phyloP scores from a whole-genome alignment of 139 green algal genomes.

The Chlamydomonas schloesseri region DNA sequence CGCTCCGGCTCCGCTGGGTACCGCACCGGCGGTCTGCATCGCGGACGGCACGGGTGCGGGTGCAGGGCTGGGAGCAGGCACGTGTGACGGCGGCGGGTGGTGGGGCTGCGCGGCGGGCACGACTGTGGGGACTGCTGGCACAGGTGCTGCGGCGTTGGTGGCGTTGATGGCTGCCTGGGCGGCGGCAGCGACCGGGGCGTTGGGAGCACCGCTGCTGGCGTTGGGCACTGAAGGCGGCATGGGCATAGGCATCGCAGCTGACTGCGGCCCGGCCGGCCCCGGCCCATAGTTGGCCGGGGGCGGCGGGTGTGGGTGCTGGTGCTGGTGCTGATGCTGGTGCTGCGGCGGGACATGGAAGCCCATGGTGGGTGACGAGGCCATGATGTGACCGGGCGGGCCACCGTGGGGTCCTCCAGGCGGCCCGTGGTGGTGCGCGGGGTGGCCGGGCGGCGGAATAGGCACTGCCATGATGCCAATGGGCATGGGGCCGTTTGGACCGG shows the following conservation, averaged over 20 bases:
- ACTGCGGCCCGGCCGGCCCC: neutral
- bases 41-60: neutral
- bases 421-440: constrained; percentile 3
- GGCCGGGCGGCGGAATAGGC: neutral
- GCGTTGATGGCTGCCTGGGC: constrained; percentile 32
- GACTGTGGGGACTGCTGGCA: neutral
- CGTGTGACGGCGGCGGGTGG: neutral
- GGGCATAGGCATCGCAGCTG: neutral
- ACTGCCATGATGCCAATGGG: neutral
- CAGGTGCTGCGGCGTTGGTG: constrained; percentile 14
- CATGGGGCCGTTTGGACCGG: neutral
- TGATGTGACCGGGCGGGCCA: neutral
- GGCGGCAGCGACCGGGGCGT: constrained; percentile 14
- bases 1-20: neutral
- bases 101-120: neutral
- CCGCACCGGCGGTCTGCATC: constrained; percentile 8
- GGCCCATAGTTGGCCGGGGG: neutral
- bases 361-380: neutral
- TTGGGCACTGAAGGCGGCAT: neutral
- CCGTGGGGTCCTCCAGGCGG: neutral
- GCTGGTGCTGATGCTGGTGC: constrained; percentile 16
- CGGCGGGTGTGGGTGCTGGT: neutral
- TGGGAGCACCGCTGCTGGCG: constrained; percentile 9
- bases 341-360: constrained; percentile 28
- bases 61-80: neutral